Percentiles rank a stretch among this genome's conserved stretches.
Conservation (phyloP, 1,284 basidiomycete species). For the Cryptococcus sp. region DNA sequence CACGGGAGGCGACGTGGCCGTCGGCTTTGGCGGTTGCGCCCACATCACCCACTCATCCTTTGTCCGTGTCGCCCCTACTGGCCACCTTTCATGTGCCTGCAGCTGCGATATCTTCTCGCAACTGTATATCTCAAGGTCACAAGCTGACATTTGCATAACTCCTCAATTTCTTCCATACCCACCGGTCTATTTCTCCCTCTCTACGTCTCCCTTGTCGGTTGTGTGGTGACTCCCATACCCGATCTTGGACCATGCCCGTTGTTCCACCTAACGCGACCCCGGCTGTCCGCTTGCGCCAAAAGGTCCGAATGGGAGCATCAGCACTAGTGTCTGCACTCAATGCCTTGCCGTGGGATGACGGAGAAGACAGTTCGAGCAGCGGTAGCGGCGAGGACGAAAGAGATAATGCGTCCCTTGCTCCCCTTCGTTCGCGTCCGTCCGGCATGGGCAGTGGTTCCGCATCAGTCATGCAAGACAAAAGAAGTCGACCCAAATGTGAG, state of each 20-base stretch:
- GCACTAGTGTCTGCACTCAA: slow-evolving; percentile 50
- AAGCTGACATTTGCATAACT: too few relatives aligned
- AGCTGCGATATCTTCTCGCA: too few relatives aligned
- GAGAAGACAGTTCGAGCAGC: slow-evolving; percentile 23
- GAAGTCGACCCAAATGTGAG: slow-evolving; percentile 13
- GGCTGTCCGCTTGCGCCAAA: slow-evolving; percentile 1
- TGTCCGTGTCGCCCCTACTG: not conserved
- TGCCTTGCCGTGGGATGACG: slow-evolving; percentile 43
- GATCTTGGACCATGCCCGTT: not conserved
- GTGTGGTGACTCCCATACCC: not conserved
- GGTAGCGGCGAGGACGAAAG: slow-evolving; percentile 22
- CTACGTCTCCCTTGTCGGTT: not conserved
- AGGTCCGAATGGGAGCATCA: slow-evolving; percentile 50
- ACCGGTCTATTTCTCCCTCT: too few relatives aligned
- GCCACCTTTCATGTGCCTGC: too few relatives aligned
- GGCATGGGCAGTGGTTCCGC: slow-evolving; percentile 10
- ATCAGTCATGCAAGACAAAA: slow-evolving; percentile 11
- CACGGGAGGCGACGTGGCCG: not conserved
- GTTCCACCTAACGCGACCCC: not conserved
- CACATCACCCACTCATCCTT: not conserved
- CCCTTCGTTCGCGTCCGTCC: not conserved
- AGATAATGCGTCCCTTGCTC: not conserved
- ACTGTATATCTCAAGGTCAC: too few relatives aligned
- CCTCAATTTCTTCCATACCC: too few relatives aligned
- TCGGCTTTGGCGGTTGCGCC: not conserved